These are phyloP conservation scores for Monosporozyma aquatica DNA, from an alignment of 805 yeast genomes.

Conservation along the genomic window DNA sequence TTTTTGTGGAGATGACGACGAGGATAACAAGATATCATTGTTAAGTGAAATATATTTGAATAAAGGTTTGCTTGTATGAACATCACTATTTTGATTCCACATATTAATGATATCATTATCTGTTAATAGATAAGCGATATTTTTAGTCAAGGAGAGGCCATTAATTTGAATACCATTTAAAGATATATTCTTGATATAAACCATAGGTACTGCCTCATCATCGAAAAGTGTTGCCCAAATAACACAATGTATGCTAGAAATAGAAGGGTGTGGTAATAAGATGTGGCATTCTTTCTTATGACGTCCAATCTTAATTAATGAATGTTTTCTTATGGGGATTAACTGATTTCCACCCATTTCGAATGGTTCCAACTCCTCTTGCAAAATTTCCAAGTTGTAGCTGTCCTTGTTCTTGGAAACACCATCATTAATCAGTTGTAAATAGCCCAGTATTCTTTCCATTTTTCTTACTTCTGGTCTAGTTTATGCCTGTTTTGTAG, in stretches of 20 bases:
- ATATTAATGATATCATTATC: slow-evolving; percentile 36
- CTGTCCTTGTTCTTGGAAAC: no score
- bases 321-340: slow-evolving; percentile 27
- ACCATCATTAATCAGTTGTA: slow-evolving; percentile 12
- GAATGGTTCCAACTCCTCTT: slow-evolving; percentile 8
- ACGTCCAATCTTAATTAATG: slow-evolving; percentile 39
- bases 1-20: no score
- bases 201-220: slow-evolving; percentile 36
- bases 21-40: no score
- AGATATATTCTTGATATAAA: slow-evolving; percentile 43
- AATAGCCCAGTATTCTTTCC: slow-evolving; percentile 12
- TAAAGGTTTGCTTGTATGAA: background rate
- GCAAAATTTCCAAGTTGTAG: background rate
- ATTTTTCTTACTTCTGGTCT: background rate
- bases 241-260: slow-evolving; percentile 41
- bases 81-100: slow-evolving; percentile 13
- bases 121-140: slow-evolving; percentile 29
- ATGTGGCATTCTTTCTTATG: slow-evolving; percentile 27
- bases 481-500: no score
- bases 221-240: slow-evolving; percentile 46
- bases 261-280: slow-evolving; percentile 30
- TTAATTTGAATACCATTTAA: slow-evolving; percentile 44
- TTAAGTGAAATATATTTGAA: slow-evolving; percentile 4
- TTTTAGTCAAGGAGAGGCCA: slow-evolving; percentile 26
- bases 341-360: background rate